Conservation (phyloP, 2,329 filamentous ascomycete species). For the Penicillium sp. region DNA sequence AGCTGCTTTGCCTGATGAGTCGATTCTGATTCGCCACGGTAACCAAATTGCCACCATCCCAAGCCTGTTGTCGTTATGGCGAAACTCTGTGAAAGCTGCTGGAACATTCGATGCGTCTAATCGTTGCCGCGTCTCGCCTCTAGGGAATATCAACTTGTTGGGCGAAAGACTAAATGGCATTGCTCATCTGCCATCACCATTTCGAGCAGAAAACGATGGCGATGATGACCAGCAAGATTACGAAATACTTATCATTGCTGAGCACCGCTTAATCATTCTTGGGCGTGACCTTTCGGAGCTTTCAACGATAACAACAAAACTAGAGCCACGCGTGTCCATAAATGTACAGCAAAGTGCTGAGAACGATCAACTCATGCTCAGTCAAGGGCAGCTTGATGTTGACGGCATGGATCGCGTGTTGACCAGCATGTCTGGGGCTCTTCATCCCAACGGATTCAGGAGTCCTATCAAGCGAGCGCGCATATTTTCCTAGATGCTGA, state of each 20-base stretch:
- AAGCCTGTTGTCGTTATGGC: constrained; percentile 43
- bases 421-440: constrained; percentile 36
- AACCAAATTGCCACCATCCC: constrained; percentile 39
- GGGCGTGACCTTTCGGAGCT: constrained; percentile 9
- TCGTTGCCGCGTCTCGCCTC: constrained; percentile 34
- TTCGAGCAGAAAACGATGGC: constrained; percentile 20
- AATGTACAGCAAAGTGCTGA: constrained; percentile 21
- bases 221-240: constrained; percentile 23
- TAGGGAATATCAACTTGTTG: constrained; percentile 36
- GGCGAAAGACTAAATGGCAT: constrained; percentile 40
- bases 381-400: constrained; percentile 42
- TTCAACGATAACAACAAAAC: not conserved
- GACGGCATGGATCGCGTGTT: constrained; percentile 47
- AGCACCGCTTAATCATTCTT: constrained; percentile 39
- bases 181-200: constrained; percentile 30
- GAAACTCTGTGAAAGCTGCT: constrained; percentile 34
- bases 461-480: constrained; percentile 36
- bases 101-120: constrained; percentile 39
- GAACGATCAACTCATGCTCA: constrained; percentile 40
- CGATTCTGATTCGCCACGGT: constrained; percentile 41
- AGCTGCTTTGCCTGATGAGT: constrained; percentile 39
- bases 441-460: constrained; percentile 28
- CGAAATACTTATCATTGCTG: constrained; percentile 39
- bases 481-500: constrained; percentile 28
- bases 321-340: not conserved